Percentiles rank a stretch among this genome's conserved stretches.
These are phyloP conservation scores for Eimeria sp. DNA, from an alignment of 169 alveolate species.

Conservation along the genomic window DNA sequence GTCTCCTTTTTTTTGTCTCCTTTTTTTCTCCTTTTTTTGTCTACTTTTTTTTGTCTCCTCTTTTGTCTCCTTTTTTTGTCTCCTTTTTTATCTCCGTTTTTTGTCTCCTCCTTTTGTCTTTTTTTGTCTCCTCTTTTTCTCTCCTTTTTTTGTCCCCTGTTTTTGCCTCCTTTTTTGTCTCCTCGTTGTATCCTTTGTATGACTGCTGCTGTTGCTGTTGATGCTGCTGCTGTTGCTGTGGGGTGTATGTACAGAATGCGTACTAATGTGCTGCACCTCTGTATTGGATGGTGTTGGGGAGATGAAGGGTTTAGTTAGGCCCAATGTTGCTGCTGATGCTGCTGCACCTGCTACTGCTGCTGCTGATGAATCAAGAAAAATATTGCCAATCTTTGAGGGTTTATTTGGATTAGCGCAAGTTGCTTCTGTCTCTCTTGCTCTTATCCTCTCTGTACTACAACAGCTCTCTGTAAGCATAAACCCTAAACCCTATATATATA, in stretches of 20 bases:
- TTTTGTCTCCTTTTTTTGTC: too few relatives aligned
- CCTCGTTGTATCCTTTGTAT: too few relatives aligned
- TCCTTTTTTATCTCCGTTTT: too few relatives aligned
- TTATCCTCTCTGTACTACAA: not conserved
- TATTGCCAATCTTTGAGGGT: not conserved
- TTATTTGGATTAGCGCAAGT: slow-evolving; percentile 33
- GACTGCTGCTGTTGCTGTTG: too few relatives aligned
- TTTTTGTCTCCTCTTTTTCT: not conserved
- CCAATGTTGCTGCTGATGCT: not conserved
- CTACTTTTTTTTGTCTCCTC: not conserved
- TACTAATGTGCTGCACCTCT: slow-evolving; percentile 1
- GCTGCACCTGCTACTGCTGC: not conserved
- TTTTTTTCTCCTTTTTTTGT: too few relatives aligned
- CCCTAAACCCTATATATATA: not conserved
- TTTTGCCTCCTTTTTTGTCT: not conserved
- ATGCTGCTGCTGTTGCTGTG: too few relatives aligned
- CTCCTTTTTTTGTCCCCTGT: not conserved
- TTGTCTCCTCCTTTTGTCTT: too few relatives aligned
- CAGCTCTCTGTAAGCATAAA: slow-evolving; percentile 4
- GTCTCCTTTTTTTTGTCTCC: not conserved
- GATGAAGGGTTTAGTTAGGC: slow-evolving; percentile 10
- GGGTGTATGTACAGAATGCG: not conserved
- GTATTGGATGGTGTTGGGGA: slow-evolving; percentile 25
- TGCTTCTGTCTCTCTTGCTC: slow-evolving; percentile 35
- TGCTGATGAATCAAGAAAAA: not conserved